Conservation (phyloP, 2,329 filamentous ascomycete genomes). For the Talaromyces sp. region DNA sequence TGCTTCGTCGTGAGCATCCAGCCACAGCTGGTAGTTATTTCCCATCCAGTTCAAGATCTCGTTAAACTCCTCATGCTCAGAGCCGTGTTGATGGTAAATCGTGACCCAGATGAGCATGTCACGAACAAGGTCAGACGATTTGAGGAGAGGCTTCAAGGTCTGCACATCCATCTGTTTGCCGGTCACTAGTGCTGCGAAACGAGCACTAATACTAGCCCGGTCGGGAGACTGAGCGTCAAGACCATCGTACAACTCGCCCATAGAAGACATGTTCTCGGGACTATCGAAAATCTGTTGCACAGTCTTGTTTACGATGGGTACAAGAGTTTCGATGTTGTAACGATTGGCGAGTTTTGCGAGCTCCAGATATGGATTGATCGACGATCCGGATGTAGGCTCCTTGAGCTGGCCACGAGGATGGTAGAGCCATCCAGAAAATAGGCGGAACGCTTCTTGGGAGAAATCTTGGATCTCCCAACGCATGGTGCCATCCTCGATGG, state of each 20-base stretch:
- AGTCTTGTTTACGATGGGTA: background rate
- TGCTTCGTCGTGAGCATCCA: background rate
- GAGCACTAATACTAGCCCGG: conserved; percentile 4
- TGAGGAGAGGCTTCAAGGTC: background rate
- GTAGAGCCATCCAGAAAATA: conserved; percentile 12
- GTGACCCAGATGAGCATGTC: conserved; percentile 1
- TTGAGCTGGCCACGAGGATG: background rate
- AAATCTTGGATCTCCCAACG: conserved; percentile 10
- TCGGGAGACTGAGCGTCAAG: background rate
- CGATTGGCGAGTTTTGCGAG: background rate
- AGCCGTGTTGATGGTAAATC: background rate
- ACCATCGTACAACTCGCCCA: background rate
- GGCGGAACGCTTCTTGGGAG: background rate
- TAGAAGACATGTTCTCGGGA: background rate
- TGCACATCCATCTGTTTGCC: background rate
- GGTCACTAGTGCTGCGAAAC: conserved; percentile 1
- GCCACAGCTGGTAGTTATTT: background rate
- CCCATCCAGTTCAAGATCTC: conserved; percentile 1
- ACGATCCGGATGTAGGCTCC: background rate
- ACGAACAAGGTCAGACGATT: background rate
- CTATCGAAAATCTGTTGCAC: background rate
- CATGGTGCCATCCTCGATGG: background rate
- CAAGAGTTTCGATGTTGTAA: background rate
- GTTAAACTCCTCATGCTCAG: background rate
- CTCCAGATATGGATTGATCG: conserved; percentile 2